Evolutionary conservation across 176 grass and related monocot species (phyloP).

Genomic region (Tuctoria greenei): DNA sequence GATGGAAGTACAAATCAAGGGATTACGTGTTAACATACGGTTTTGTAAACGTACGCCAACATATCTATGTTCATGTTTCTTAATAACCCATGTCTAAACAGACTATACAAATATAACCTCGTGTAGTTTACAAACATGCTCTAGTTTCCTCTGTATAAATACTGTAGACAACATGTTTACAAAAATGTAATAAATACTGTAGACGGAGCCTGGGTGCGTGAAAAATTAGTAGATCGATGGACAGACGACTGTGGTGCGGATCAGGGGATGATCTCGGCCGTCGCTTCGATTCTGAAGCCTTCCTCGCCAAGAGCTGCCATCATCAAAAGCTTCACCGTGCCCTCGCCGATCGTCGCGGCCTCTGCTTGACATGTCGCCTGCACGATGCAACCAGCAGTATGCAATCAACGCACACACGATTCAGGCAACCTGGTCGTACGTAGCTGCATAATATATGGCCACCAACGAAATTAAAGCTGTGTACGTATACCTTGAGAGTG

Average conservation of each 20-base stretch:
- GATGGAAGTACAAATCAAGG: too few relatives aligned
- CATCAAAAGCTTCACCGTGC: slow-evolving; percentile 45
- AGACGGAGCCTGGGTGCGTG: background rate
- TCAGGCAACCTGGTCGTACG: too few relatives aligned
- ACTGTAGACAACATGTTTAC: background rate
- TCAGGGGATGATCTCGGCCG: slow-evolving; percentile 28
- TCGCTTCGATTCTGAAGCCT: slow-evolving; percentile 39
- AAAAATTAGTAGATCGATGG: background rate
- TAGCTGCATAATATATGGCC: too few relatives aligned
- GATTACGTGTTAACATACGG: too few relatives aligned
- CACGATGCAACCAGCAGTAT: background rate
- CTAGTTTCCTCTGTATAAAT: too few relatives aligned
- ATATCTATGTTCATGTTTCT: too few relatives aligned
- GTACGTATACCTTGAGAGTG: slow-evolving; percentile 78
- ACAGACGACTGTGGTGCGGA: background rate
- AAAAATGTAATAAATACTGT: background rate
- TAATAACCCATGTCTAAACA: too few relatives aligned
- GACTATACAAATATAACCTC: too few relatives aligned
- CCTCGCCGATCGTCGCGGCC: slow-evolving; percentile 22
- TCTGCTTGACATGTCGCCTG: slow-evolving; percentile 30
- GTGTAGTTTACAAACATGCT: too few relatives aligned
- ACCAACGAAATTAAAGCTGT: too few relatives aligned
- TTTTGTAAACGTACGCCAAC: too few relatives aligned
- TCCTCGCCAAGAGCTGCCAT: slow-evolving; percentile 49
- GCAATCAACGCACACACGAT: background rate